phyloP scores from a whole-genome alignment of 768 basidiomycete species.

The Macrocybe gigantea region DNA sequence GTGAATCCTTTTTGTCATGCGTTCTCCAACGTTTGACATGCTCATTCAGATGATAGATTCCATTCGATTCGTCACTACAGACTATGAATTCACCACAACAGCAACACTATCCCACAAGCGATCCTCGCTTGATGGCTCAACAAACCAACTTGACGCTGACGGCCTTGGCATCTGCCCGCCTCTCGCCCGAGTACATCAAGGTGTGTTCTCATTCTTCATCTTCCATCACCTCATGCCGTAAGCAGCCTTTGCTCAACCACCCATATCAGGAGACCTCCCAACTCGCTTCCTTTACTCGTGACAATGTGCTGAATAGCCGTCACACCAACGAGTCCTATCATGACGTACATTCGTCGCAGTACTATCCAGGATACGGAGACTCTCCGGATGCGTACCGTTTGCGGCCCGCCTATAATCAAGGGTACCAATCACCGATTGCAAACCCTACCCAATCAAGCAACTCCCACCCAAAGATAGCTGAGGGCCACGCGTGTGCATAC shows the following conservation, averaged over 20 bases:
- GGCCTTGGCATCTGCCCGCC: slow-evolving; percentile 12
- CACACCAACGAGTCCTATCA: background rate
- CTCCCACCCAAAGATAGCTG: slow-evolving; percentile 5
- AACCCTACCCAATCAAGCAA: slow-evolving; percentile 2
- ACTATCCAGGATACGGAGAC: slow-evolving; percentile 3
- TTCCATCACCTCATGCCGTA: background rate
- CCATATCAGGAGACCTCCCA: slow-evolving; percentile 5
- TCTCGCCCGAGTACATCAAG: slow-evolving; percentile 11
- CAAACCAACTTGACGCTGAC: slow-evolving; percentile 17
- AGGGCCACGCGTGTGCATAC: slow-evolving; percentile 15
- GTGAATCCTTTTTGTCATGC: slow-evolving; percentile 3
- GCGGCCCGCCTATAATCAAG: slow-evolving; percentile 5
- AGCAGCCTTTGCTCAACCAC: background rate
- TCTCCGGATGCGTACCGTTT: slow-evolving; percentile 2
- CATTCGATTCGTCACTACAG: no score
- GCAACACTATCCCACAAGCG: slow-evolving; percentile 6
- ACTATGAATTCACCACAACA: background rate
- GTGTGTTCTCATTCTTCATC: slow-evolving; percentile 2
- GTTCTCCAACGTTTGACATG: no score
- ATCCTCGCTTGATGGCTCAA: slow-evolving; percentile 14
- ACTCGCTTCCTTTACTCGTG: slow-evolving; percentile 2
- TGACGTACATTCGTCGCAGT: slow-evolving; percentile 1
- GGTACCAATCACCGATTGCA: background rate
- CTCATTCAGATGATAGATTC: no score
- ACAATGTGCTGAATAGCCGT: background rate